A percentile compares a stretch with the other conserved stretches of the same genome.
phyloP scores from a whole-genome alignment of 225 moss, liverwort and hornwort genomes.

The Polytrichum commune region DNA sequence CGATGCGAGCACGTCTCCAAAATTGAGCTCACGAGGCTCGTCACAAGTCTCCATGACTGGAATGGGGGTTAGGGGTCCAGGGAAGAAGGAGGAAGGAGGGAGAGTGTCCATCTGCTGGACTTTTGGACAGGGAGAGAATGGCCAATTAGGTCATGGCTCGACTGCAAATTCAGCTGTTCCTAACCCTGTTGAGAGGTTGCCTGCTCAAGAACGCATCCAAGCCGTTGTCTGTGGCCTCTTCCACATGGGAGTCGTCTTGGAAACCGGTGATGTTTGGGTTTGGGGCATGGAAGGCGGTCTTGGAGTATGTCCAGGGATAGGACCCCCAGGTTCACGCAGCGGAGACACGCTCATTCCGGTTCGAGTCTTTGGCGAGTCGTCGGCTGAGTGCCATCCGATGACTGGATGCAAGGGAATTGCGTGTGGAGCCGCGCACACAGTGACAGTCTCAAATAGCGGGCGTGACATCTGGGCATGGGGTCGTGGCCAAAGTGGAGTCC shows the following conservation, averaged over 20 bases:
- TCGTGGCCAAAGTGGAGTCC: constrained; percentile 53
- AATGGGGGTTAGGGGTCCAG: constrained; percentile 28
- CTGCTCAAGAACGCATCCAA: constrained; percentile 37
- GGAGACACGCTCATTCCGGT: constrained; percentile 55
- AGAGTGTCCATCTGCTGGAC: constrained; percentile 49
- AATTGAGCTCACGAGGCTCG: constrained; percentile 24
- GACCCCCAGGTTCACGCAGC: constrained; percentile 52
- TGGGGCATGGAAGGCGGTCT: constrained; percentile 77
- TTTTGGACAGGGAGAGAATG: constrained; percentile 64
- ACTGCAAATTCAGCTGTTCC: constrained; percentile 32
- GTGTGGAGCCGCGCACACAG: constrained; percentile 58
- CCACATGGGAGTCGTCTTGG: constrained; percentile 46
- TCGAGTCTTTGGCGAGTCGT: constrained; percentile 53
- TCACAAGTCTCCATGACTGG: constrained; percentile 39
- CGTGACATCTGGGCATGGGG: constrained; percentile 62
- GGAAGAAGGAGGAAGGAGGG: constrained; percentile 26
- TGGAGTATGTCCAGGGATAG: constrained; percentile 63
- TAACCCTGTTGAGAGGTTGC: constrained; percentile 37
- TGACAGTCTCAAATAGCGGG: constrained; percentile 42
- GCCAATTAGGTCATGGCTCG: constrained; percentile 43
- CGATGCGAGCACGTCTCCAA: constrained; percentile 25
- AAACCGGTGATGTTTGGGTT: constrained; percentile 61
- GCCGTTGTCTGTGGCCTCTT: constrained; percentile 52
- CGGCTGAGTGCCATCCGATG: constrained; percentile 31
- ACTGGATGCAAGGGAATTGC: constrained; percentile 52